Base-by-base conservation (phyloP, 164 flowering plant species). In the Saururus chinensis region DNA sequence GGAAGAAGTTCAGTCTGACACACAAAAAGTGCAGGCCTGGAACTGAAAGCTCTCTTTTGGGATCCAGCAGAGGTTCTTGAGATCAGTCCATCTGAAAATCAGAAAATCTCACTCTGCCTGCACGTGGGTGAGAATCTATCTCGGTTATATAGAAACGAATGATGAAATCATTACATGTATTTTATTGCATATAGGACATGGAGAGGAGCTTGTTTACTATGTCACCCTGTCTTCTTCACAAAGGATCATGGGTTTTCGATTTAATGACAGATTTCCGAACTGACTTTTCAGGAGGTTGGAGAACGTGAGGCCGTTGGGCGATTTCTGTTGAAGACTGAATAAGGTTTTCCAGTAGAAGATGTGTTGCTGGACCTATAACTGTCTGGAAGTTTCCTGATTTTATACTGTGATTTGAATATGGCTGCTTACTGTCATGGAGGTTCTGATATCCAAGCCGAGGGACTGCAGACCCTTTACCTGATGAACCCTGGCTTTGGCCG, bases 401-500 rank as follows among this genome's bases (percentile, higher is more conserved):
- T 16, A 8, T 17, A 19, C 30, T 51, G 25, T 26, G 60, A 35
- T 41, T n/a, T 53, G 56, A 78, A 11, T 4, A 86, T 89, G 93
- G 95, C 95, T 70, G 82, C 90, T 24, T 90, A 82, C 82, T 90
- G 74, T 67, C 87, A 86, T 64, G 95, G 95, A 37, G 76, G 69
- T 64, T 75, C 98, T 8, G 96, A 88, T 68, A 83, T 89, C 65
- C 93, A 82, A 65, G 80, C 79, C 37, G 92, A 89, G 51, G 87
- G 92, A 0, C 67, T 89, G 4, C 99, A 91, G 65, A 95, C 96
- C 1, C 88, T 95, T 23, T 78, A 84, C 54, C 81, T 95, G 59
- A 95, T 91, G 99, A 95, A 91, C 69, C 96, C 95, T 12, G 78
- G 78, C 23, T 86, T 80, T 63, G 80, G 76, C n/a, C 85, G 84